Conservation (phyloP, 345 rosid genomes). For the Fremontodendron californicum region DNA sequence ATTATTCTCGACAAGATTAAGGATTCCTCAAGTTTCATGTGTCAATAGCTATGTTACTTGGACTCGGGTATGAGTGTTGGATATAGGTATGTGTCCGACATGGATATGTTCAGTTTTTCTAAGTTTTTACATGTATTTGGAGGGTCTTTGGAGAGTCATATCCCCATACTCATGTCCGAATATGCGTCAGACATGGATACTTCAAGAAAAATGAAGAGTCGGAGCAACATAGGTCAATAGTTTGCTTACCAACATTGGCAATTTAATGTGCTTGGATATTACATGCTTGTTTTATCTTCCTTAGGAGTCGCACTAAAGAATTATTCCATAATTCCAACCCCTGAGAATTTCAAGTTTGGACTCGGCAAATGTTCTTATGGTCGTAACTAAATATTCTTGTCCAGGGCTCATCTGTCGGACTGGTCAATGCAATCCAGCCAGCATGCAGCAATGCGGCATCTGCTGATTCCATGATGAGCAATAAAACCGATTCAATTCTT, state of each 20-base stretch:
- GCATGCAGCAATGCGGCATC: constrained; percentile 75
- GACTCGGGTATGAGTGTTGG: too few relatives aligned
- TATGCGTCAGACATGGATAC: too few relatives aligned
- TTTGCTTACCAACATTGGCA: background rate
- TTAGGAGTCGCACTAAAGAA: background rate
- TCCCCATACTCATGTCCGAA: too few relatives aligned
- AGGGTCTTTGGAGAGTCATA: too few relatives aligned
- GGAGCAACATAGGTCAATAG: too few relatives aligned
- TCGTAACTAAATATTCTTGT: constrained; percentile 4
- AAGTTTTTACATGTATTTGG: too few relatives aligned
- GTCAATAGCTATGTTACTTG: too few relatives aligned
- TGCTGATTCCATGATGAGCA: constrained; percentile 75
- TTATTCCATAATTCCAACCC: background rate
- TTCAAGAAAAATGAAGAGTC: too few relatives aligned
- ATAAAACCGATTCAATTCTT: constrained; percentile 82
- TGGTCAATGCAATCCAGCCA: constrained; percentile 51
- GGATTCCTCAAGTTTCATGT: background rate
- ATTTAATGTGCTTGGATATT: background rate
- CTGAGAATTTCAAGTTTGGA: background rate
- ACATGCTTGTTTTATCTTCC: constrained; percentile 4
- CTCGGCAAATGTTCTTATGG: background rate
- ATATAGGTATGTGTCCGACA: too few relatives aligned
- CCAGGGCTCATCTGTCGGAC: constrained; percentile 55
- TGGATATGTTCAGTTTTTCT: too few relatives aligned
- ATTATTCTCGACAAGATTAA: background rate